Evolutionary conservation across 768 basidiomycete species (phyloP), one percentile per base, ranked within the genome.

Genomic region (Suillus plorans): DNA sequence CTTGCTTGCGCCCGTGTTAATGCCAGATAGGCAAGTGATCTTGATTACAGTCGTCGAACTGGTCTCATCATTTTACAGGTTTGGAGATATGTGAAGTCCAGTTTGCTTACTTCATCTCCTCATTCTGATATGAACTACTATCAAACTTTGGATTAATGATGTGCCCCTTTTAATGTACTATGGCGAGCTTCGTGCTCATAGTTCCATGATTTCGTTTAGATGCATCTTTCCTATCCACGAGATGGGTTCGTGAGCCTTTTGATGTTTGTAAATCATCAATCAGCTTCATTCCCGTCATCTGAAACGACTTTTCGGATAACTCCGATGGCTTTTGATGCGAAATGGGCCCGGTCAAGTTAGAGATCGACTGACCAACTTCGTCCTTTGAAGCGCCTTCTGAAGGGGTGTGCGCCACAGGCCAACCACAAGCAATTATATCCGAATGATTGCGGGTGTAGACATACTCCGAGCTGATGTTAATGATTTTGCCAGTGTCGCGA

Each of bases 1-100:
- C 69, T 78, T 97, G 39, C 70, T 97, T 60, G 96, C 94, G 9
- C 96, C 96, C 0, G 89, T 93, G 47, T 60, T 97, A n/a, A 80
- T 96, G 83, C 95, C 96, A 20, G 96, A 97, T 70, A 82, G 95
- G 88, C 94, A 76, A 76, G 89, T 67, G 25, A 37, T 22, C 10
- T 61, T 59, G 60, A 12, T 13, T 41, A 20, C 16, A 34, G 4
- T 36, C 4, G 20, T 47, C 60, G 60, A 28, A 39, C 56, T 50
- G n/a, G 10, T 14, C 4, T 47, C 62, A 16, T 22, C 68, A 3
- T 25, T 25, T 31, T 20, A 42, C 66, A 75, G 74, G 34, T 75
- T 75, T 49, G 74, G 68, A 59, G 69, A 76, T 39, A 37, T 68
- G 60, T 74, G 63, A 64, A 57, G 36, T 59, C 25, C 18, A 59